Evolutionary conservation across 1,284 basidiomycete genomes (phyloP).

Genomic region (Ganoderma lingzhi): DNA sequence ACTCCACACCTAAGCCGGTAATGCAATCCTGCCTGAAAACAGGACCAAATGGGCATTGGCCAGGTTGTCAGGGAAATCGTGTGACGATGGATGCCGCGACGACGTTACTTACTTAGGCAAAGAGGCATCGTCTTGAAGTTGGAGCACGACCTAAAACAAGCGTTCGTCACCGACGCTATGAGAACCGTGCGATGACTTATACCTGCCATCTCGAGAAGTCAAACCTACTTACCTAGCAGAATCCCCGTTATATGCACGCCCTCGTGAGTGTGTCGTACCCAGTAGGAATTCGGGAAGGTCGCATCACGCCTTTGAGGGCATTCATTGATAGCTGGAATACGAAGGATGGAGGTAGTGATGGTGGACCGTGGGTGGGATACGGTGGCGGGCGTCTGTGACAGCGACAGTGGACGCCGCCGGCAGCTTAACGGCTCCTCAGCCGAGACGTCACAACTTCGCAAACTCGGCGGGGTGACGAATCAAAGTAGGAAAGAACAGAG

Average conservation of each 20-base stretch:
- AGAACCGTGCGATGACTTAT: not conserved
- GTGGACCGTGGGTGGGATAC: not conserved
- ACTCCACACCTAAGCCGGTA: not conserved
- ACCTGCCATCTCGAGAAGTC: not conserved
- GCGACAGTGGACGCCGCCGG: conserved; percentile 2
- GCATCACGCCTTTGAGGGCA: too few species aligned
- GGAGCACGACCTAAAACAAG: not conserved
- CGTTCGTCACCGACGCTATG: not conserved
- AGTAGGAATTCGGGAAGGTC: too few species aligned
- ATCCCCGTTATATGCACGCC: not conserved
- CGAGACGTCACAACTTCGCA: not conserved
- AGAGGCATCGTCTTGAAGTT: not conserved
- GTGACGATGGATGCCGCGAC: not conserved
- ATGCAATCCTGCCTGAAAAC: not conserved
- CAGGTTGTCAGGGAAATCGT: not conserved
- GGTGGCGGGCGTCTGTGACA: not conserved
- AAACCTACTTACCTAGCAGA: not conserved
- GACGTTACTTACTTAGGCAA: not conserved
- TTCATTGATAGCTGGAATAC: not conserved
- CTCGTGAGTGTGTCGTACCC: not conserved
- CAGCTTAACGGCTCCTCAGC: not conserved
- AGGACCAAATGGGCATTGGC: not conserved
- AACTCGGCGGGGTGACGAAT: not conserved
- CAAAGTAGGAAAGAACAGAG: not conserved
- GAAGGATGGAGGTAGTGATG: not conserved